A percentile compares a stretch with the other conserved stretches of the same genome.
Evolutionary conservation across 2,329 filamentous ascomycete genomes (phyloP).

Genomic region (Fusarium sp.): DNA sequence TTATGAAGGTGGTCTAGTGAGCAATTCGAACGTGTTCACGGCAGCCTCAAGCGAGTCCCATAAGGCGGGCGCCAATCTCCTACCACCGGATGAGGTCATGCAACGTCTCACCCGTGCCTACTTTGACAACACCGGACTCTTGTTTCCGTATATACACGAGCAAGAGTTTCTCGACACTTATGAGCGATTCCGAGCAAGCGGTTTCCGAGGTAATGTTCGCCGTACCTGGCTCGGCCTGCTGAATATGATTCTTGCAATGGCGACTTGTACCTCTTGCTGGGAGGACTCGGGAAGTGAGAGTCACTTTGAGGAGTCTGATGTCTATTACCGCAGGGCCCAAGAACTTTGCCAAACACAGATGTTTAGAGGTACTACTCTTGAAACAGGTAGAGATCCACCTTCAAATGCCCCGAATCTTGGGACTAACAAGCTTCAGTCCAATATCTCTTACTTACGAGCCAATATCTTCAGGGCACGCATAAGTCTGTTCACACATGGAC

Average conservation of each 20-base stretch:
- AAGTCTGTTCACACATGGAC: constrained; percentile 66
- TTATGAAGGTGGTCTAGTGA: neutral
- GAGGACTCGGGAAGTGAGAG: constrained; percentile 36
- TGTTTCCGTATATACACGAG: constrained; percentile 49
- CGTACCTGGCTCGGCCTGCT: constrained; percentile 63
- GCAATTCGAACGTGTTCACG: neutral
- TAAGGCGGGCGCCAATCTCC: constrained; percentile 4
- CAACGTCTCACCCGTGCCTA: constrained; percentile 38
- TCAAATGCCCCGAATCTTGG: fast-evolving
- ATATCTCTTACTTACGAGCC: constrained; percentile 60
- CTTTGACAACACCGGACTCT: constrained; percentile 45
- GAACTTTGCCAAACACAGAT: constrained; percentile 57
- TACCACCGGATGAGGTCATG: constrained; percentile 39
- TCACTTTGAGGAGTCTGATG: constrained; percentile 51
- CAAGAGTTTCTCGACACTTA: constrained; percentile 43
- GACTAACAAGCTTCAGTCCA: constrained; percentile 51
- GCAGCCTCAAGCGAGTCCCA: neutral
- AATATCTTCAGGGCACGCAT: constrained; percentile 66
- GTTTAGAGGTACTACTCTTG: constrained; percentile 56
- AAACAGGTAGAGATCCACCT: constrained; percentile 45
- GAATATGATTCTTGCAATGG: constrained; percentile 63
- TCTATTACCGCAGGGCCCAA: constrained; percentile 59
- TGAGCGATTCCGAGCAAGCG: constrained; percentile 17
- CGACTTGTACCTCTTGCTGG: constrained; percentile 47
- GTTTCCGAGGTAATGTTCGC: constrained; percentile 50